Base-by-base conservation (phyloP, 2,329 filamentous ascomycete species). In the Dactylellina haptotyla region DNA sequence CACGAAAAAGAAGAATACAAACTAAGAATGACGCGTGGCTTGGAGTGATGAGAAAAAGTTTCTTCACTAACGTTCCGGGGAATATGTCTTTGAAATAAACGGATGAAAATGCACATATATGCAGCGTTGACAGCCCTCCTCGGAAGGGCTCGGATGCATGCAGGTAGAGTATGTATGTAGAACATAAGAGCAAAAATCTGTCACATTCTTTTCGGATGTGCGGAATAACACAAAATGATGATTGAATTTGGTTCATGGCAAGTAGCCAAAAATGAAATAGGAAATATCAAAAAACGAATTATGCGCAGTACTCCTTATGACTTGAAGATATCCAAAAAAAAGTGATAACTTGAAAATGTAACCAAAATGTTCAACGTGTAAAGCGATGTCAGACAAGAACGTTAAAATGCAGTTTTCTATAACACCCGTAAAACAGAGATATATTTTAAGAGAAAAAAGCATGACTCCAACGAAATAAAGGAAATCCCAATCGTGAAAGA, bases 341-440 rank as follows among this genome's bases (percentile, higher is more conserved):
- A 9, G 28, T 16, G 8, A 14, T 28, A 50, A 5, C 25, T 26
- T 26, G 23, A 14, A n/a, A n/a, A n/a, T n/a, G n/a, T n/a, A n/a
- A 46, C n/a, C 41, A 18, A 46, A 20, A 46, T 46, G 41, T n/a
- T n/a, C 26, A 20, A 53, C 48, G 14, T 53, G 16, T 25, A 53
- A 53, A 5, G 9, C 14, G 16, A 53, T 37, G 26, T 18, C 10
- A 32, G 12, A 18, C 43, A 28, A n/a, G 28, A 28, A 28, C n/a
- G 16, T n/a, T n/a, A n/a, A 58, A 41, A 59, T 16, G 34, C 46
- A 59, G 10, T 39, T 43, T 57, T 43, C 51, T 67, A 53, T 67
- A 67, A 59, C 63, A 46, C 63, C 63, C 26, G 16, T 18, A 39
- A n/a, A 9, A 43, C 6, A 23, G 43, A 34, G 32, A 59, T 8